These are phyloP conservation scores for Botryotinia calthae DNA, from an alignment of 2,329 filamentous ascomycete genomes.

Conservation along the genomic window DNA sequence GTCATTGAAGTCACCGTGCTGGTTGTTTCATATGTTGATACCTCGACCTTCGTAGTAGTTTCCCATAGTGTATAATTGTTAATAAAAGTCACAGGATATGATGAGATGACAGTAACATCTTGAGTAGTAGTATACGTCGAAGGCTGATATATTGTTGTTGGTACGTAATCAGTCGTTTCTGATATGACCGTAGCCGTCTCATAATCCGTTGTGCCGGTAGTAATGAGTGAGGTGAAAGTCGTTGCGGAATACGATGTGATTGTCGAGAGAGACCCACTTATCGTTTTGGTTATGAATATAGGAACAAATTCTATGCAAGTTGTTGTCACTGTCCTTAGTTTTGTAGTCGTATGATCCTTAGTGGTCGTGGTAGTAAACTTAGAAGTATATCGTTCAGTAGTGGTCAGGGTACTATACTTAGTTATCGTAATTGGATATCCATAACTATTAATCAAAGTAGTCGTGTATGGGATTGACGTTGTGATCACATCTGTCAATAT, in stretches of 20 bases:
- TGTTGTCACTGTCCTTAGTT: not conserved
- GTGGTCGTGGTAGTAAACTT: constrained; percentile 4
- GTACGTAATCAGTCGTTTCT: constrained; percentile 1
- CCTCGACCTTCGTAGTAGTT: not conserved
- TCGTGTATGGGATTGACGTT: constrained; percentile 26
- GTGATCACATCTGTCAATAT: constrained; percentile 22
- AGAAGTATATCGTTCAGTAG: constrained; percentile 24
- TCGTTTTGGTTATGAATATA: constrained; percentile 7
- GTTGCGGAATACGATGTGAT: constrained; percentile 22
- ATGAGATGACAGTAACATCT: not conserved
- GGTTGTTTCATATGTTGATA: constrained; percentile 14
- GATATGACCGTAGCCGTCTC: constrained; percentile 10
- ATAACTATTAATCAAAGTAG: constrained; percentile 26
- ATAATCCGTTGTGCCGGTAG: constrained; percentile 7
- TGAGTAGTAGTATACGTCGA: constrained; percentile 8
- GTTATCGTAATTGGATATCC: constrained; percentile 28
- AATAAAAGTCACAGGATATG: constrained; percentile 22
- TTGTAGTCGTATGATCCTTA: constrained; percentile 9
- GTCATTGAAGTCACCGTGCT: constrained; percentile 4
- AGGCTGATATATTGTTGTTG: constrained; percentile 9
- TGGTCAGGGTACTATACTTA: constrained; percentile 26
- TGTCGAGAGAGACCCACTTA: constrained; percentile 8
- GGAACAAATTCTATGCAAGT: constrained; percentile 8
- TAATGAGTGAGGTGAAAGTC: constrained; percentile 18
- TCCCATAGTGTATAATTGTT: constrained; percentile 15